Evolutionary conservation across 1,284 basidiomycete species (phyloP), one percentile per base, ranked within the genome.

Genomic region (Ceratobasidium papillatum): DNA sequence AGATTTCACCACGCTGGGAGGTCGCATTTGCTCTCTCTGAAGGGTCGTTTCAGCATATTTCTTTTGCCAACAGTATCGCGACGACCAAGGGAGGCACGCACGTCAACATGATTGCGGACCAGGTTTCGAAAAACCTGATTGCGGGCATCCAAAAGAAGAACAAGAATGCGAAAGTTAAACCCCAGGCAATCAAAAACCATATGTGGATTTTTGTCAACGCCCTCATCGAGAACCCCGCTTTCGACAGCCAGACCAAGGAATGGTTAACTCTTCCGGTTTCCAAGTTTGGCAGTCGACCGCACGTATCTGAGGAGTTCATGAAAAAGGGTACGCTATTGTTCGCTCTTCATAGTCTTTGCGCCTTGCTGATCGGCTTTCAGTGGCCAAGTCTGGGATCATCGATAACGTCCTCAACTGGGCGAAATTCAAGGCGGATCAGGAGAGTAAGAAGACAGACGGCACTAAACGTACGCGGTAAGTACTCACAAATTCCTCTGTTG

Each of bases 201-300:
- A 95, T 99, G 89, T 98, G 95, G 95, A 88, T 99, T 76, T 99
- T 99, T 81, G 93, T 99, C 81, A 99, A 99, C 80, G 91, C 94
- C 27, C 86, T 98, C 77, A 93, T 91, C 77, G 96, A 98, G 84
- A 99, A 99, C 81, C 97, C 98, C 9, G 95, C 96, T 0, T 99
- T 99, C 83, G 97, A 99, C 86, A 96, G 95, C 85, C 98, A 99
- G 84, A 99, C 98, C 61, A 99, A 99, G 85, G 98, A 99, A 83
- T 94, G 92, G 8, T 84, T 99, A 78, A 99, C 96, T 1, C 85
- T 99, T 61, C 91, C 93, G 30, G 85, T 91, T 49, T 92, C 90
- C 62, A 97, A 98, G 81, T 99, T 99, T 81, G 88, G 88, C 1
- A 95, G 94, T 63, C 96, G 92, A 82, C 94, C 94, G 0, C 80